These are phyloP conservation scores for Mycena latifolia DNA, from an alignment of 768 basidiomycete species.

Conservation along the genomic window DNA sequence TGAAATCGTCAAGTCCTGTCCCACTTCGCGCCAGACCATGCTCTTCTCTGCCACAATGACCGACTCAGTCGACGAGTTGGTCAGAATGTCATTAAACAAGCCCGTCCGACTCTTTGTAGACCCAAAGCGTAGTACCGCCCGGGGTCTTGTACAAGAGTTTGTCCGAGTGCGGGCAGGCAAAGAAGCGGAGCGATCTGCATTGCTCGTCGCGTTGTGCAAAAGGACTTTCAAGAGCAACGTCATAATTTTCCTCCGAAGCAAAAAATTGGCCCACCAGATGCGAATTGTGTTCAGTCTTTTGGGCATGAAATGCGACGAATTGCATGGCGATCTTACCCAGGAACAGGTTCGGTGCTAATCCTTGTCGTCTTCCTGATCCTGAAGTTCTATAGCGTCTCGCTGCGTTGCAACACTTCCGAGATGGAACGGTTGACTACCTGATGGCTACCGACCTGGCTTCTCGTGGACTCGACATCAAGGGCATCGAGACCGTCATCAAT, in stretches of 20 bases:
- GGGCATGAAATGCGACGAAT: constrained; percentile 90
- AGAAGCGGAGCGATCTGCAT: constrained; percentile 79
- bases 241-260: constrained; percentile 96
- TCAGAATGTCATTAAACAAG: constrained; percentile 92
- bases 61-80: constrained; percentile 93
- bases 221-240: constrained; percentile 86
- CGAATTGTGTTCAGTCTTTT: constrained; percentile 91
- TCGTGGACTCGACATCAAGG: constrained; percentile 96
- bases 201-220: constrained; percentile 88
- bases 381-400: constrained; percentile 82
- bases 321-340: constrained; percentile 96
- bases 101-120: constrained; percentile 97
- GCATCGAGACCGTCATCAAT: constrained; percentile 97
- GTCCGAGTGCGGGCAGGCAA: constrained; percentile 89
- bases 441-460: constrained; percentile 98
- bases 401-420: constrained; percentile 89
- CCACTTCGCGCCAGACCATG: constrained; percentile 93
- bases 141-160: constrained; percentile 93
- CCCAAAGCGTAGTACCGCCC: constrained; percentile 89
- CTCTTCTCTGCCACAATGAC: constrained; percentile 99
- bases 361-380: constrained; percentile 15
- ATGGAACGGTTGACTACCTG: constrained; percentile 89
- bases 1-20: constrained; percentile 94
- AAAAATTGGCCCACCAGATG: constrained; percentile 97
- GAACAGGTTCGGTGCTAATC: constrained; percentile 76